Base-by-base conservation (phyloP, 2,329 filamentous ascomycete species). In the Zymoseptoria crescenta region DNA sequence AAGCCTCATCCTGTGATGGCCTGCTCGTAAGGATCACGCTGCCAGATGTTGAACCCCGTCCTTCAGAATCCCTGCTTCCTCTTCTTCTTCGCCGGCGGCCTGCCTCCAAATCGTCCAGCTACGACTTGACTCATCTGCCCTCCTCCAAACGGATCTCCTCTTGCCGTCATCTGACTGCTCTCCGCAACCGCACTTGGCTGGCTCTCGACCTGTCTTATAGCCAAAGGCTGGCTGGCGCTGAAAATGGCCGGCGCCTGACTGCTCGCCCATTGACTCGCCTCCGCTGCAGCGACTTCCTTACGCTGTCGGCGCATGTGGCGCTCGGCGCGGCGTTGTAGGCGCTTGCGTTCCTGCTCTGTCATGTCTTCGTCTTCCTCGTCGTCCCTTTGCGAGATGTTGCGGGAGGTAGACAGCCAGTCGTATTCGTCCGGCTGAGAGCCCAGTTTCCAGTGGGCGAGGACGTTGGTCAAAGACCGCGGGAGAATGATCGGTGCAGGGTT, bases 41-140 rank as follows among this genome's bases (percentile, higher is more conserved):
- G 35, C 35, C 16, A 41, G 16, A 16, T 41, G 4, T 41, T 9
- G 16, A 41, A 13, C 35, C 35, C 35, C 24, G 24, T 50, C 8
- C 49, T 54, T 27, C 49, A 73, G 55, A 74, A 74, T 9, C 72
- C 72, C 50, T 69, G 66, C 58, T 72, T 75, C 62, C 74, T 72
- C 65, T 75, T 77, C 70, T 76, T 77, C 68, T 75, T 79, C 54
- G 69, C 68, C 52, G 73, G 70, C 49, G 74, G 74, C 63, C 74
- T 52, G 61, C 70, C 55, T 68, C 70, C 72, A 64, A 67, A 69
- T 5, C 67, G 60, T 19, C 72, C 70, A 1, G 64, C 62, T 41
- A 69, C 64, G 16, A 70, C 64, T 60, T 74, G 72, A 65, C 70
- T 72, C n/a, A 70, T 68, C 30, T 63, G 55, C 21, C 58, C 55